These are phyloP conservation scores for Capsella bursapastoris DNA, from an alignment of 345 rosid species.

Conservation along the genomic window DNA sequence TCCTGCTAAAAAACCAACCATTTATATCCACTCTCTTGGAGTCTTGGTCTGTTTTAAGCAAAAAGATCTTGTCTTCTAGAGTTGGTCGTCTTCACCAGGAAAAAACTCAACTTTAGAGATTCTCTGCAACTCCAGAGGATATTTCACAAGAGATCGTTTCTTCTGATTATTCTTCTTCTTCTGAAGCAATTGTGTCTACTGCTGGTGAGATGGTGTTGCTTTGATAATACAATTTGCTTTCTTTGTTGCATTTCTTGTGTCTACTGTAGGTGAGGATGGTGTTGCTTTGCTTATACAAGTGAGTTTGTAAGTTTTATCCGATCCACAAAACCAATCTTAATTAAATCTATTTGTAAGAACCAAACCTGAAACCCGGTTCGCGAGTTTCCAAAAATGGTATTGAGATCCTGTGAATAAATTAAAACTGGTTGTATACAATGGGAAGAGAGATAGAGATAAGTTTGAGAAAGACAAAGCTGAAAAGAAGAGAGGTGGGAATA, in stretches of 20 bases:
- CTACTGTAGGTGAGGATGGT: constrained; percentile 19
- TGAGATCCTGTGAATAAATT: background rate
- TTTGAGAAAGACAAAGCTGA: no score
- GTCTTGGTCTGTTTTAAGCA: constrained; percentile 26
- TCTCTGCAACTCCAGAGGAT: constrained; percentile 55
- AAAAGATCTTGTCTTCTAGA: background rate
- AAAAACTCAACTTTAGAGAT: constrained; percentile 46
- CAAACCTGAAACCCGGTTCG: constrained; percentile 13
- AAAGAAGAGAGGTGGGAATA: constrained; percentile 59
- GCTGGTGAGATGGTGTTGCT: constrained; percentile 37
- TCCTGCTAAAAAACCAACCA: constrained; percentile 34
- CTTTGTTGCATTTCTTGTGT: constrained; percentile 59
- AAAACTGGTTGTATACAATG: constrained; percentile 55
- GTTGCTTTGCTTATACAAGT: no score
- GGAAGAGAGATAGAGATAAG: no score
- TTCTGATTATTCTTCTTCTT: constrained; percentile 15
- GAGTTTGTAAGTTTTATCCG: constrained; percentile 50
- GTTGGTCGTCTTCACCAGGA: constrained; percentile 23
- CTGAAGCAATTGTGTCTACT: constrained; percentile 38
- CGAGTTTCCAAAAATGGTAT: background rate
- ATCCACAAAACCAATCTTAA: constrained; percentile 28
- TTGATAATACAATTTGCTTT: constrained; percentile 57
- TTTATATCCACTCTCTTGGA: constrained; percentile 27
- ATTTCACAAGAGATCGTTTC: constrained; percentile 50
- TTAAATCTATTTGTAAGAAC: background rate